These are phyloP conservation scores for Phytophthora capsici DNA, from an alignment of 352 stramenopile species.

Conservation along the genomic window DNA sequence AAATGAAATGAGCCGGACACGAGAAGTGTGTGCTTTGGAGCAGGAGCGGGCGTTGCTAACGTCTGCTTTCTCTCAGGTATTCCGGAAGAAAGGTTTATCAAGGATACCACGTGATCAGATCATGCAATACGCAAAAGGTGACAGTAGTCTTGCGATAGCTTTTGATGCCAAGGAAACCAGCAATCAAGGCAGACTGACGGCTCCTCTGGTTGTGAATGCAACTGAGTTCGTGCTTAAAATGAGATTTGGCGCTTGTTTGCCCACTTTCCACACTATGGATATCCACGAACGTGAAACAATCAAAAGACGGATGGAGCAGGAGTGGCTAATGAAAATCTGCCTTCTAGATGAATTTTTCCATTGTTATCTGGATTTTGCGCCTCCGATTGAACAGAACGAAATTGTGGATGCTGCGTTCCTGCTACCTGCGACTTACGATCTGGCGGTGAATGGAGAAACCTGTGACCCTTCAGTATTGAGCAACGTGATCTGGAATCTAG, in stretches of 20 bases:
- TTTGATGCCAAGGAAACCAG: conserved; percentile 13
- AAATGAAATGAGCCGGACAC: conserved; percentile 45
- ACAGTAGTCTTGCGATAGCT: conserved; percentile 30
- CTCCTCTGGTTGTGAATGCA: conserved; percentile 42
- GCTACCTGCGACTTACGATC: conserved; percentile 40
- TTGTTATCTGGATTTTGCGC: conserved; percentile 52
- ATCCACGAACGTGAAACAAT: conserved; percentile 14
- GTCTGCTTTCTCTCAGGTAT: conserved; percentile 52
- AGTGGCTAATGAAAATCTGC: conserved; percentile 51
- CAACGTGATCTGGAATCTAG: conserved; percentile 58
- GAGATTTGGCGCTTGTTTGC: conserved; percentile 34
- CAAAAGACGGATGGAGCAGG: conserved; percentile 27
- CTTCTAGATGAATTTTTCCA: conserved; percentile 56
- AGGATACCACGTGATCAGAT: conserved; percentile 29
- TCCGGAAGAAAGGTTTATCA: conserved; percentile 51
- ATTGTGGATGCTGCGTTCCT: conserved; percentile 62
- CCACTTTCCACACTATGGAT: conserved; percentile 14
- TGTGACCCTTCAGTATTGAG: conserved; percentile 26
- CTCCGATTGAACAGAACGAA: conserved; percentile 30
- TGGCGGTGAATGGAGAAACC: conserved; percentile 6
- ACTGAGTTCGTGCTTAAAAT: conserved; percentile 53
- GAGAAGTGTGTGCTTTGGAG: conserved; percentile 25
- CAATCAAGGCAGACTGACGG: conserved; percentile 8
- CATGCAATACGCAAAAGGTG: conserved; percentile 14
- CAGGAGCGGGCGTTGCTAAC: conserved; percentile 37